These are phyloP conservation scores for Hymenoscyphus linearis DNA, from an alignment of 2,329 filamentous ascomycete species.

Conservation along the genomic window DNA sequence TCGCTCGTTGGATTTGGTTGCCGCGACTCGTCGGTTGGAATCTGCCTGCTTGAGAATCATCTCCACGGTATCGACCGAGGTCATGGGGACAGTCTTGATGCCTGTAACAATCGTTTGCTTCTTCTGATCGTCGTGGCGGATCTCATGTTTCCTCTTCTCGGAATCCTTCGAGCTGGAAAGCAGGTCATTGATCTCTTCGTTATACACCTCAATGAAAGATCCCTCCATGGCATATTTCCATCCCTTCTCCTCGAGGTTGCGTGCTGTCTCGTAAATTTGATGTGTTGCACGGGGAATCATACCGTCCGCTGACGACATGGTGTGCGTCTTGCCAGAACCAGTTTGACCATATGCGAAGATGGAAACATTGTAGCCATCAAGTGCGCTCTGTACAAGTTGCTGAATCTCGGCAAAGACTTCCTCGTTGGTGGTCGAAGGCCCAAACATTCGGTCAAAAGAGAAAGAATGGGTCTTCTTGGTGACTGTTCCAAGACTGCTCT, in stretches of 20 bases:
- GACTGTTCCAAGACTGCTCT: conserved; percentile 70
- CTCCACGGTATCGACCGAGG: conserved; percentile 76
- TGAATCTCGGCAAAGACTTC: conserved; percentile 96
- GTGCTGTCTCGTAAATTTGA: conserved; percentile 89
- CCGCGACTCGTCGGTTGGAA: conserved; percentile 84
- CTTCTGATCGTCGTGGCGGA: conserved; percentile 76
- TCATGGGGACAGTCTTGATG: conserved; percentile 68
- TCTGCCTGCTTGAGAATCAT: conserved; percentile 74
- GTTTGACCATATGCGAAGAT: conserved; percentile 99
- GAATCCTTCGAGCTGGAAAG: conserved; percentile 67
- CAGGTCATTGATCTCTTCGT: conserved; percentile 91
- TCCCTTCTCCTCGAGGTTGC: conserved; percentile 78
- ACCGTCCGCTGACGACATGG: conserved; percentile 85
- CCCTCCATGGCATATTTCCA: conserved; percentile 95
- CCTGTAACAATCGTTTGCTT: conserved; percentile 81
- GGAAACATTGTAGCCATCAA: conserved; percentile 97
- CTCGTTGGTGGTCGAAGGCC: conserved; percentile 68
- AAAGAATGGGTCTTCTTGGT: conserved; percentile 78
- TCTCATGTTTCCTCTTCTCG: conserved; percentile 79
- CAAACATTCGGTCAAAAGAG: conserved; percentile 89
- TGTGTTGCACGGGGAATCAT: conserved; percentile 93
- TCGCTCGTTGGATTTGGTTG: conserved; percentile 95
- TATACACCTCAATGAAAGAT: conserved; percentile 96
- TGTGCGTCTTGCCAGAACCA: conserved; percentile 92
- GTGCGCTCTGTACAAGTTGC: conserved; percentile 89